Conservation (phyloP, 106 monocot genomes). For the Dendrobium chrysotoxum region DNA sequence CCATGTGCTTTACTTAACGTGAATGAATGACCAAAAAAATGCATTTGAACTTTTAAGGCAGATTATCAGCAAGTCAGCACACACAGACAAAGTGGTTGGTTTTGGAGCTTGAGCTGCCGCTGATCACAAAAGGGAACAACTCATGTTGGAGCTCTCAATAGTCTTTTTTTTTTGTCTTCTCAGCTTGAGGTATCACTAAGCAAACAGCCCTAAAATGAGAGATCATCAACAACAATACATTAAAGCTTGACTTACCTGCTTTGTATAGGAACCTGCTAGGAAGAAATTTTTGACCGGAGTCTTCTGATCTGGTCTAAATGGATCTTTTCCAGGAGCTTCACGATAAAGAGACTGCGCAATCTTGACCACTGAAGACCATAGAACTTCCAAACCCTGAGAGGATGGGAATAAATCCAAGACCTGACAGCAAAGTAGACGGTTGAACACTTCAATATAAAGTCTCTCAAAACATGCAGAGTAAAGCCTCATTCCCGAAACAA, state of each 20-base stretch:
- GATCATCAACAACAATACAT: neutral
- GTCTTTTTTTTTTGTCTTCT: too few relatives aligned
- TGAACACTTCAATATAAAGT: neutral
- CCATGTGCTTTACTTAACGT: neutral
- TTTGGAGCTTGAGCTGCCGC: too few relatives aligned
- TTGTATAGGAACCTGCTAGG: slow-evolving; percentile 93
- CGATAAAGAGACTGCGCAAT: slow-evolving; percentile 89
- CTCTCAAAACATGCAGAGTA: neutral
- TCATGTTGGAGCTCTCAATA: too few relatives aligned
- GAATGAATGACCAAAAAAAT: neutral
- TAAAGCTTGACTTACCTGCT: slow-evolving; percentile 44
- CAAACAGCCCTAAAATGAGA: too few relatives aligned
- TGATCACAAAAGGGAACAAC: too few relatives aligned
- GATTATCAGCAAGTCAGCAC: too few relatives aligned
- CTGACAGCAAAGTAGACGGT: slow-evolving; percentile 21
- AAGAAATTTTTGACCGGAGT: slow-evolving; percentile 95
- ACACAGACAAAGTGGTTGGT: too few relatives aligned
- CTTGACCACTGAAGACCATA: slow-evolving; percentile 94
- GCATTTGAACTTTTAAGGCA: too few relatives aligned
- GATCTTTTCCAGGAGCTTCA: slow-evolving; percentile 83
- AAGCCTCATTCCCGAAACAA: neutral
- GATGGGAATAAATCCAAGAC: slow-evolving; percentile 86
- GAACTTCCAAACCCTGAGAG: slow-evolving; percentile 63
- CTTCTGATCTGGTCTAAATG: slow-evolving; percentile 94
- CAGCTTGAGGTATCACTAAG: too few relatives aligned